Evolutionary conservation across 2,329 filamentous ascomycete genomes (phyloP), one percentile per base, ranked within the genome.

Genomic region (Aureobasidium leucospermi): DNA sequence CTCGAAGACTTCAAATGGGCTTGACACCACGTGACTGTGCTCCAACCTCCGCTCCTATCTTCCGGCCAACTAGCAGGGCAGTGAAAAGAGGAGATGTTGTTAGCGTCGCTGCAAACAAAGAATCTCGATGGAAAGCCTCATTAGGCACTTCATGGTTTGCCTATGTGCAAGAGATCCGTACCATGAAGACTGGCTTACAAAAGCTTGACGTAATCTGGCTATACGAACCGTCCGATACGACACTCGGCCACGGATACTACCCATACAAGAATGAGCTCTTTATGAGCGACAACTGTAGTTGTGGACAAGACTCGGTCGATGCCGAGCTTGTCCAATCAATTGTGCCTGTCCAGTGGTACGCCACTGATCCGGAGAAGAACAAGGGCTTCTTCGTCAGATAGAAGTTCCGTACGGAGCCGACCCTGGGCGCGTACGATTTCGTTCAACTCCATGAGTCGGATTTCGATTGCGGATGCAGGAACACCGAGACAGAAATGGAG

Each of bases 221-320:
- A 0, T 93, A 92, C 64, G 78, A 81, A 2, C 81, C 89, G 0
- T 75, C 78, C 0, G 86, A 94, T 58, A 94, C 90, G 0, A 81
- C 86, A 0, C 88, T 90, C 45, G 81, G 79, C 0, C 73, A 80
- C 6, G 85, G 86, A 72, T 79, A 78, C 9, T 95, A 93, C 65
- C 86, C 86, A 0, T 85, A 83, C 70, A 63, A 73, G 0, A 88
- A 91, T 55, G 89, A 95, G 70, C 71, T 94, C 0, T 94, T 94
- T 62, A 72, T 93, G 0, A 89, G 85, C 0, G 83, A 90, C 53
- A 84, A 91, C 61, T 93, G 90, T 72, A 87, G 85, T 1, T 94
- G 89, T 63, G 69, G 74, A 0, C 76, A 81, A 16, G 67, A 73
- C 0, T 77, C 78, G 31, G 76, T 89, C 3, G 64, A 75, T 0